These are phyloP conservation scores for Dendrobium catenatum DNA, from an alignment of 106 monocot genomes.

Conservation along the genomic window DNA sequence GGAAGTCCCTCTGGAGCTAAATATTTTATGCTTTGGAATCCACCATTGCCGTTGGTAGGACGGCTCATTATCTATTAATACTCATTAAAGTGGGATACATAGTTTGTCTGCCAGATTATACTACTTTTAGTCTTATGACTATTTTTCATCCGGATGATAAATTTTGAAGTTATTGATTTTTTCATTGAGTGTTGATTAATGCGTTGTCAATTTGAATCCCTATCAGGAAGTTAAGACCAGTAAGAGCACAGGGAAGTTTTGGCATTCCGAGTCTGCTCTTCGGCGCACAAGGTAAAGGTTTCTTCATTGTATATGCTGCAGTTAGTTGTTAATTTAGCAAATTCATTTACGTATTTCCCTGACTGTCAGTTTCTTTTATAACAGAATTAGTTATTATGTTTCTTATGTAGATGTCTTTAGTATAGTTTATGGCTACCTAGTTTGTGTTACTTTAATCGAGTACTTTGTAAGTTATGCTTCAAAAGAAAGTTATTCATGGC, in stretches of 20 bases:
- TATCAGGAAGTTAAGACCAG: conserved; percentile 20
- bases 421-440: neutral
- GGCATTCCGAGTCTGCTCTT: conserved; percentile 12
- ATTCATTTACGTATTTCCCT: neutral
- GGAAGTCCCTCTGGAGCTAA: conserved; percentile 87
- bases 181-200: neutral
- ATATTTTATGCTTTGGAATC: conserved; percentile 89
- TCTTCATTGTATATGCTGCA: neutral
- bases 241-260: conserved; percentile 3
- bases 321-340: neutral
- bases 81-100: neutral
- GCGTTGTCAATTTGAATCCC: neutral
- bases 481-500: too few species aligned
- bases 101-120: neutral
- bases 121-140: neutral
- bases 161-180: neutral
- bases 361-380: neutral
- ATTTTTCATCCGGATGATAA: neutral
- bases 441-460: neutral
- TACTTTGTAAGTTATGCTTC: too few species aligned
- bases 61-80: neutral
- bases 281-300: conserved; percentile 31
- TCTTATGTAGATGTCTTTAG: neutral
- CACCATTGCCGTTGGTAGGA: conserved; percentile 28
- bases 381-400: neutral